phyloP scores from a whole-genome alignment of 2,329 filamentous ascomycete species.

The Sporothrix luriei region DNA sequence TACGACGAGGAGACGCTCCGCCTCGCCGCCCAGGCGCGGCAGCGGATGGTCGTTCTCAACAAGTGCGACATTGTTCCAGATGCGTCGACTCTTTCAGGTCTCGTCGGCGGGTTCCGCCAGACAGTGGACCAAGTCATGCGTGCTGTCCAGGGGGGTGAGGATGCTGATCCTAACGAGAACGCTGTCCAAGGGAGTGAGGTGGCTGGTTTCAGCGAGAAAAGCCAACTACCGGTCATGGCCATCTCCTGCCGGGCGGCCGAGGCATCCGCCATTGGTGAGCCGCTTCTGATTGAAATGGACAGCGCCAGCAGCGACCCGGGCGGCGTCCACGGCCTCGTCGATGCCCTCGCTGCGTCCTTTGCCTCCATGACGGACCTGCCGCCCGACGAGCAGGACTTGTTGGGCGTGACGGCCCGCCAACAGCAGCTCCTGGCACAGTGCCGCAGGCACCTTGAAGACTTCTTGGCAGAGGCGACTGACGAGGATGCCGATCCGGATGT shows the following conservation, averaged over 20 bases:
- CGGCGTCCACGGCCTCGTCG: slow-evolving; percentile 68
- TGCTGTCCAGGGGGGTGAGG: too few species aligned
- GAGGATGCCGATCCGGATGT: slow-evolving; percentile 67
- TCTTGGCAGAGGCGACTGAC: slow-evolving; percentile 59
- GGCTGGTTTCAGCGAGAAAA: slow-evolving; percentile 27
- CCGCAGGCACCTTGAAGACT: slow-evolving; percentile 69
- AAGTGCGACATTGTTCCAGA: slow-evolving; percentile 58
- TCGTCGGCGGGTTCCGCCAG: slow-evolving; percentile 44
- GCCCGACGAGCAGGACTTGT: slow-evolving; percentile 74
- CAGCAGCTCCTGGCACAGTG: slow-evolving; percentile 77
- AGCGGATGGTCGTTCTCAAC: slow-evolving; percentile 62
- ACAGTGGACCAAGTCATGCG: slow-evolving; percentile 4
- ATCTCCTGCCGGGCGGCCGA: slow-evolving; percentile 33
- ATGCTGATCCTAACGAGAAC: too few species aligned
- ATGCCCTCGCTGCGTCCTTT: slow-evolving; percentile 72
- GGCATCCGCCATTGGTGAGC: neutral
- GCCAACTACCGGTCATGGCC: slow-evolving; percentile 14
- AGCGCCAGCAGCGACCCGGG: slow-evolving; percentile 48
- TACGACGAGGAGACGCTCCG: slow-evolving; percentile 60
- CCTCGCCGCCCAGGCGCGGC: slow-evolving; percentile 54
- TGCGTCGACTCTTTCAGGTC: slow-evolving; percentile 43
- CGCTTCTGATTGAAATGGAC: neutral
- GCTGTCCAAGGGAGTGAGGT: too few species aligned
- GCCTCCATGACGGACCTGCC: slow-evolving; percentile 69
- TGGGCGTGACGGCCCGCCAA: slow-evolving; percentile 90